These are phyloP conservation scores for Geoglossum glabrum DNA, from an alignment of 495 filamentous ascomycete genomes.

Conservation along the genomic window DNA sequence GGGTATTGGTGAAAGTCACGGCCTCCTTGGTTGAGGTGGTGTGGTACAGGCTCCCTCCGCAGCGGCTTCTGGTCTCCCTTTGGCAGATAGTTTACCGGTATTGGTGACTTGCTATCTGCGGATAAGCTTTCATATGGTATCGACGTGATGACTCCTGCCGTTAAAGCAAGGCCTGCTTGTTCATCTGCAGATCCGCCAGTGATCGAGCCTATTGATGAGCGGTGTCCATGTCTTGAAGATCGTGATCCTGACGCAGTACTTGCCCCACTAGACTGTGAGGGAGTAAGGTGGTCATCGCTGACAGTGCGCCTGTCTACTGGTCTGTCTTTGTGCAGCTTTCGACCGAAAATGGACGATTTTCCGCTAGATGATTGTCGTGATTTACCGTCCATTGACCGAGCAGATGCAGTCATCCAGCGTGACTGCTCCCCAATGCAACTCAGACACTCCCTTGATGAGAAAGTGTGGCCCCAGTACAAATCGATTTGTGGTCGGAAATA, in stretches of 20 bases:
- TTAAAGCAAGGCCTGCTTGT: conserved; percentile 38
- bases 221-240: conserved; percentile 61
- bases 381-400: conserved; percentile 34
- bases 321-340: conserved; percentile 57
- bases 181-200: conserved; percentile 17
- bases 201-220: conserved; percentile 53
- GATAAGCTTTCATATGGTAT: conserved; percentile 73
- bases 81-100: conserved; percentile 57
- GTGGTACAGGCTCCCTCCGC: conserved; percentile 54
- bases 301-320: conserved; percentile 23
- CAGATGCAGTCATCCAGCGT: neutral
- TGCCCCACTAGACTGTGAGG: conserved; percentile 28
- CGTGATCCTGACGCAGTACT: conserved; percentile 43
- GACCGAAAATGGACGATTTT: conserved; percentile 64
- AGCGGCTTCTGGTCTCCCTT: conserved; percentile 38
- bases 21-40: conserved; percentile 57
- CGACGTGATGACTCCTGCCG: conserved; percentile 69
- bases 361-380: conserved; percentile 63
- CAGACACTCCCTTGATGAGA: neutral
- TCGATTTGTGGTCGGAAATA: conserved; percentile 7
- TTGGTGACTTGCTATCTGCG: conserved; percentile 44
- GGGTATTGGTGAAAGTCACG: conserved; percentile 86
- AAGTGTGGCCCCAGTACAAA: neutral
- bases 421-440: neutral
- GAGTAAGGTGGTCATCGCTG: conserved; percentile 33